phyloP scores from a whole-genome alignment of 768 basidiomycete genomes.

The Trametes cingulata region DNA sequence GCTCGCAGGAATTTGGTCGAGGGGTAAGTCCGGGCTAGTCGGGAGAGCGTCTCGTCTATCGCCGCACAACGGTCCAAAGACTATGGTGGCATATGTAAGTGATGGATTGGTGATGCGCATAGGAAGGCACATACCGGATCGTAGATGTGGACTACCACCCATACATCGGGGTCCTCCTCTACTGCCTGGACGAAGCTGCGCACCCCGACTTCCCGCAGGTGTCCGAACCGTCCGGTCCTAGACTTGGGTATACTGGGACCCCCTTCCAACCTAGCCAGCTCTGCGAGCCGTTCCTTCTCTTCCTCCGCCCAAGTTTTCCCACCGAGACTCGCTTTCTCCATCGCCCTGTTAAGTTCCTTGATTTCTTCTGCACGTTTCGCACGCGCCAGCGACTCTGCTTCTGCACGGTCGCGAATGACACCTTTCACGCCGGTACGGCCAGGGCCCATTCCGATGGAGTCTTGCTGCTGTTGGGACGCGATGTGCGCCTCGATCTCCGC shows the following conservation, averaged over 20 bases:
- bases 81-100: slow-evolving; percentile 36
- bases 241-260: slow-evolving; percentile 1
- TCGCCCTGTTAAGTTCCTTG: slow-evolving; percentile 50
- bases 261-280: slow-evolving; percentile 49
- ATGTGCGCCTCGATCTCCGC: slow-evolving; percentile 25
- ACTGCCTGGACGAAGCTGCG: slow-evolving; percentile 74
- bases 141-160: slow-evolving; percentile 87
- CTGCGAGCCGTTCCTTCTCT: slow-evolving; percentile 52
- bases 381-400: slow-evolving; percentile 59
- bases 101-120: too few relatives aligned
- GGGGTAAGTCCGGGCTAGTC: slow-evolving; percentile 67
- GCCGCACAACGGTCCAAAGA: slow-evolving; percentile 73
- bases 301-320: slow-evolving; percentile 80
- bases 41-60: slow-evolving; percentile 67
- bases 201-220: slow-evolving; percentile 77
- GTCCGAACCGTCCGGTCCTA: slow-evolving; percentile 65
- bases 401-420: slow-evolving; percentile 79
- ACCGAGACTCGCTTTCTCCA: slow-evolving; percentile 67
- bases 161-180: slow-evolving; percentile 69
- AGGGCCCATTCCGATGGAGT: slow-evolving; percentile 82
- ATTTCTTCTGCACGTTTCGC: slow-evolving; percentile 54
- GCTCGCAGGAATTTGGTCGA: slow-evolving; percentile 81
- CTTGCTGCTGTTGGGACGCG: slow-evolving; percentile 35
- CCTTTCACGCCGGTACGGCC: slow-evolving; percentile 89
- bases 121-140: slow-evolving; percentile 77